phyloP scores from a whole-genome alignment of 768 basidiomycete species.

The Lentinula detonsa region DNA sequence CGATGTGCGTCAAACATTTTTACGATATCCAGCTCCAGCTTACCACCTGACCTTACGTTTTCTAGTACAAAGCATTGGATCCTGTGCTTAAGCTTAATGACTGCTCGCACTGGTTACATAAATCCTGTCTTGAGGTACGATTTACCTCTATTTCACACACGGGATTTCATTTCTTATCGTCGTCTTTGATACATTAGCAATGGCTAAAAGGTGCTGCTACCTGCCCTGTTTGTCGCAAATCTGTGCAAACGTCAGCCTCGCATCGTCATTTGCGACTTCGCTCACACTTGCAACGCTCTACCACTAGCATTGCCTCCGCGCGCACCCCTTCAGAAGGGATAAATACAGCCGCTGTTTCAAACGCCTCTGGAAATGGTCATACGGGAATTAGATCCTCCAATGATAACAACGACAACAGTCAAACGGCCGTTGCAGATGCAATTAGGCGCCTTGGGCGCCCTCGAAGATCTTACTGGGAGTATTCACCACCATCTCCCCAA shows the following conservation, averaged over 20 bases:
- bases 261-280: background rate
- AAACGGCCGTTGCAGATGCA: background rate
- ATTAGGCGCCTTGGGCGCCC: background rate
- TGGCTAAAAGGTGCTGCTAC: slow-evolving; percentile 74
- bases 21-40: background rate
- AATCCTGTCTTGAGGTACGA: slow-evolving; percentile 67
- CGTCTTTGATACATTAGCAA: slow-evolving; percentile 39
- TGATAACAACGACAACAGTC: background rate
- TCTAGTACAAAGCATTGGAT: slow-evolving; percentile 61
- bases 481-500: background rate
- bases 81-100: slow-evolving; percentile 58
- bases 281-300: background rate
- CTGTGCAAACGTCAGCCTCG: slow-evolving; percentile 28
- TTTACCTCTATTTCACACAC: background rate
- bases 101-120: slow-evolving; percentile 80
- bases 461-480: background rate
- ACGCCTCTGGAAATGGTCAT: background rate
- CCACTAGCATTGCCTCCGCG: background rate
- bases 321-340: background rate
- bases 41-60: slow-evolving; percentile 8
- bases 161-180: slow-evolving; percentile 8
- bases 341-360: background rate
- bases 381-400: background rate
- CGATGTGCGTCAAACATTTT: slow-evolving; percentile 48
- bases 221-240: slow-evolving; percentile 75